Conservation (phyloP, 495 filamentous ascomycete genomes). For the Niebla homalea region DNA sequence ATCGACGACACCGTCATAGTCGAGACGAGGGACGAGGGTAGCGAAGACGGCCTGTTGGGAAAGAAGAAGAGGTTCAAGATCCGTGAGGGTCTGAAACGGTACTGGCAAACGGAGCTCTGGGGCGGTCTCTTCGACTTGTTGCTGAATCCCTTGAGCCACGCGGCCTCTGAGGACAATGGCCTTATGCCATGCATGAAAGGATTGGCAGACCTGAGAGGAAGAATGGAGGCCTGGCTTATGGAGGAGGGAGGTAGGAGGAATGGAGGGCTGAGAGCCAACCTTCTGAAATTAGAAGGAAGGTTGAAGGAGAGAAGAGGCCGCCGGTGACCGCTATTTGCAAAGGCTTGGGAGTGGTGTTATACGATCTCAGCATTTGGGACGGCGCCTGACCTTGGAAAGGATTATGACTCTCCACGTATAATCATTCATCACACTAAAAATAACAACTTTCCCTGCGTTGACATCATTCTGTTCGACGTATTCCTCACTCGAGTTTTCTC, state of each 20-base stretch:
- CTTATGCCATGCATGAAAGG: slow-evolving; percentile 49
- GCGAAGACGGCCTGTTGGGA: slow-evolving; percentile 23
- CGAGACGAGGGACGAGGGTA: slow-evolving; percentile 1
- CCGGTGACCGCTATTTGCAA: not conserved
- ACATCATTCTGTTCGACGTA: no score
- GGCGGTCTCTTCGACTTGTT: slow-evolving; percentile 67
- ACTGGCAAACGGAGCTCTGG: slow-evolving; percentile 95
- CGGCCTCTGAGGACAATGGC: slow-evolving; percentile 44
- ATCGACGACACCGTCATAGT: slow-evolving; percentile 62
- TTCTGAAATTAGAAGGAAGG: slow-evolving; percentile 51
- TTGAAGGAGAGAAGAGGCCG: slow-evolving; percentile 55
- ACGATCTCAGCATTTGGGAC: not conserved
- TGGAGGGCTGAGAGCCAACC: slow-evolving; percentile 42
- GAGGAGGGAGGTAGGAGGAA: slow-evolving; percentile 68
- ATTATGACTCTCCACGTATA: no score
- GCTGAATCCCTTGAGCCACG: slow-evolving; percentile 59
- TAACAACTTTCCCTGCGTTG: no score
- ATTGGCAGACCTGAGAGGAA: slow-evolving; percentile 42
- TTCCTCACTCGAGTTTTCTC: no score
- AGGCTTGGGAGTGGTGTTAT: not conserved
- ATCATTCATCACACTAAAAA: no score
- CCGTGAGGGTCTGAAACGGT: slow-evolving; percentile 68
- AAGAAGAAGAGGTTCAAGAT: slow-evolving; percentile 55
- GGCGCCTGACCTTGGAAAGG: not conserved
- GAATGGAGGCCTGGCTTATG: slow-evolving; percentile 79